A percentile compares a stretch with the other conserved stretches of the same genome.
Evolutionary conservation across 192 early-diverging fungal species (phyloP).

Genomic region (Entomortierella lignicola): DNA sequence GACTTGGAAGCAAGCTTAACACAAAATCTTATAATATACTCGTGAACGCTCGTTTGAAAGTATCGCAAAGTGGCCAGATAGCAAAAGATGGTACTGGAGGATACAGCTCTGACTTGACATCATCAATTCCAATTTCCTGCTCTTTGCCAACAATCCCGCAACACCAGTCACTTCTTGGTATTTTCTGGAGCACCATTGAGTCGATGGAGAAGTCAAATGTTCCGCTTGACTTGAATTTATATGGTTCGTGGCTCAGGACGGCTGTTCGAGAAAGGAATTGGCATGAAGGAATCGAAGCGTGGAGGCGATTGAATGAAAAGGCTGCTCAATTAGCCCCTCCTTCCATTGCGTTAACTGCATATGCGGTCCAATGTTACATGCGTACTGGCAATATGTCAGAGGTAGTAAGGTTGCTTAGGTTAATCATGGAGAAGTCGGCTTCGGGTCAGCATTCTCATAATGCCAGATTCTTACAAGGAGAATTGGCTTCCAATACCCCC

Average conservation of each 20-base stretch:
- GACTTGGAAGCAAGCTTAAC: neutral
- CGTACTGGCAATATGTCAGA: conserved; percentile 1
- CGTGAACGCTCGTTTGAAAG: conserved; percentile 9
- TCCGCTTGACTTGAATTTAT: conserved; percentile 6
- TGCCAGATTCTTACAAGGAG: neutral
- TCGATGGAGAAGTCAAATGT: conserved; percentile 10
- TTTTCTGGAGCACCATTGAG: conserved; percentile 17
- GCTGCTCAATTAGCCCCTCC: neutral
- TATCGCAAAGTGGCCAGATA: neutral
- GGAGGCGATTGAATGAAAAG: conserved; percentile 7
- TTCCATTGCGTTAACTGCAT: neutral
- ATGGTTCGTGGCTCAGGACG: conserved; percentile 11
- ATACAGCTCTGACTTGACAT: neutral
- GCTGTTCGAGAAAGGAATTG: conserved; percentile 22
- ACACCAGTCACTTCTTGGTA: neutral
- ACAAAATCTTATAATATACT: neutral
- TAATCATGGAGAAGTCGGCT: conserved; percentile 5
- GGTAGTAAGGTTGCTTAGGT: conserved; percentile 1
- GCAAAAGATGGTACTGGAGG: neutral
- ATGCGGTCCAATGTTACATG: conserved; percentile 13
- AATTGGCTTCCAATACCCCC: neutral
- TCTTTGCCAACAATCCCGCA: neutral
- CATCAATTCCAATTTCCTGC: neutral
- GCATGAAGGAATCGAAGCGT: conserved; percentile 14
- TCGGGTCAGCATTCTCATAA: neutral